Conservation (phyloP, 305 asterid genomes). For the Fraxinus paxiana region DNA sequence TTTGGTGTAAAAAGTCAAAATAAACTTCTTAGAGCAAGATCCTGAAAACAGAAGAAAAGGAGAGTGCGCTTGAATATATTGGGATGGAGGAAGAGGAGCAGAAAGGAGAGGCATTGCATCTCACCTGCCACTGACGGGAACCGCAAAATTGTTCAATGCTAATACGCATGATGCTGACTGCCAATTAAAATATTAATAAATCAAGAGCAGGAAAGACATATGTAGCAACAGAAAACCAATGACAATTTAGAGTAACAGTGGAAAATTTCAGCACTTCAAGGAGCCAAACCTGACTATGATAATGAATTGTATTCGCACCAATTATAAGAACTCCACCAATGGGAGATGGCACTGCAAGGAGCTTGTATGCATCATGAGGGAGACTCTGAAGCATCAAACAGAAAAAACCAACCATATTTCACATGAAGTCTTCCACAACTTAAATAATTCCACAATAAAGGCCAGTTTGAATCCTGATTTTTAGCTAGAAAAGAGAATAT, state of each 20-base stretch:
- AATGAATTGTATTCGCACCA: constrained; percentile 89
- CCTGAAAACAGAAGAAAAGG: neutral
- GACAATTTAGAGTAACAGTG: neutral
- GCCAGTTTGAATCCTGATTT: constrained; percentile 1
- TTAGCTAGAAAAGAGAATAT: neutral
- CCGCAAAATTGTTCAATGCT: constrained; percentile 80
- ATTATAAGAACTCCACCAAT: constrained; percentile 93
- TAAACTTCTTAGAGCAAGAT: constrained; percentile 9
- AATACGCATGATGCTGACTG: constrained; percentile 84
- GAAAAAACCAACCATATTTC: constrained; percentile 11
- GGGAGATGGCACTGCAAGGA: constrained; percentile 98
- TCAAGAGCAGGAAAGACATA: constrained; percentile 27
- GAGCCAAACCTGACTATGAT: constrained; percentile 85
- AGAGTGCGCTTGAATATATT: neutral
- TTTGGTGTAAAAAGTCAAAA: neutral
- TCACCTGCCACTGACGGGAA: constrained; percentile 71
- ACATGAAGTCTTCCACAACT: neutral
- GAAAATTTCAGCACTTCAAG: constrained; percentile 21
- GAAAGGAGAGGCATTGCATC: constrained; percentile 24
- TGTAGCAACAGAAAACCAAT: neutral
- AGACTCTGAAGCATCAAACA: constrained; percentile 56
- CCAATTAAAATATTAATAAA: constrained; percentile 30
- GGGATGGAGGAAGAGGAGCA: constrained; percentile 17
- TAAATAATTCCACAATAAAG: neutral
- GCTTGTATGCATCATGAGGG: constrained; percentile 97